A percentile compares a stretch with the other conserved stretches of the same genome.
These are phyloP conservation scores for Ulvella scutata DNA, from an alignment of 139 green algal species.

Conservation along the genomic window DNA sequence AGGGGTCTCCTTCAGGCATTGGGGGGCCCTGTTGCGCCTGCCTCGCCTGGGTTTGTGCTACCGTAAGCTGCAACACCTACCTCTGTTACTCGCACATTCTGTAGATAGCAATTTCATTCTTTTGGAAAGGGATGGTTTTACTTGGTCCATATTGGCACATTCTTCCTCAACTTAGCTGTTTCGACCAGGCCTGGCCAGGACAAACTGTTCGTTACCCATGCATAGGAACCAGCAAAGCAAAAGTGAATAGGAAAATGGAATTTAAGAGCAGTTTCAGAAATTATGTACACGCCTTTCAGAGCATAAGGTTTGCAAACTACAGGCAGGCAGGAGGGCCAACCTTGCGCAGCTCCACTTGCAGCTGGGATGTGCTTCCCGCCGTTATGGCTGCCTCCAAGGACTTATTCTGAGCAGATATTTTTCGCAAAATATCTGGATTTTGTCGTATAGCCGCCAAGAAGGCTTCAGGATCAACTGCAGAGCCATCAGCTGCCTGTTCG, in stretches of 20 bases:
- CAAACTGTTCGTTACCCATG: too few species aligned
- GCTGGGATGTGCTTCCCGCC: slow-evolving; percentile 13
- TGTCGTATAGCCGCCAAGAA: not conserved
- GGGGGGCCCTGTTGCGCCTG: slow-evolving; percentile 3
- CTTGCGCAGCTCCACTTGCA: slow-evolving; percentile 9
- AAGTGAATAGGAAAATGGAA: too few species aligned
- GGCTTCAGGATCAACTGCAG: not conserved
- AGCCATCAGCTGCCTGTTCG: not conserved
- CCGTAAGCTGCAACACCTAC: slow-evolving; percentile 9
- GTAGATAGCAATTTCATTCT: not conserved
- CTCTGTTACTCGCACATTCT: slow-evolving; percentile 12
- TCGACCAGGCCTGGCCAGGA: too few species aligned
- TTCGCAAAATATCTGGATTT: not conserved
- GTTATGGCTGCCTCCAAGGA: slow-evolving; percentile 3
- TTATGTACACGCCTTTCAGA: too few species aligned
- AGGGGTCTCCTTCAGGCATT: slow-evolving; percentile 64
- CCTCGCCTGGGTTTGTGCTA: not conserved
- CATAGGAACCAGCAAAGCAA: too few species aligned
- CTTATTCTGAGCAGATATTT: slow-evolving; percentile 6
- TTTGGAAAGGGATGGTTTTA: not conserved
- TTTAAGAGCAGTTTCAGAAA: too few species aligned
- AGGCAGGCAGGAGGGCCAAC: too few species aligned
- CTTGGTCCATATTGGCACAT: not conserved
- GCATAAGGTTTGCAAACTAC: too few species aligned
- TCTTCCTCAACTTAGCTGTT: slow-evolving; percentile 5